Evolutionary conservation across 495 filamentous ascomycete species (phyloP), one percentile per base, ranked within the genome.

Genomic region (Daldinia caldariorum): DNA sequence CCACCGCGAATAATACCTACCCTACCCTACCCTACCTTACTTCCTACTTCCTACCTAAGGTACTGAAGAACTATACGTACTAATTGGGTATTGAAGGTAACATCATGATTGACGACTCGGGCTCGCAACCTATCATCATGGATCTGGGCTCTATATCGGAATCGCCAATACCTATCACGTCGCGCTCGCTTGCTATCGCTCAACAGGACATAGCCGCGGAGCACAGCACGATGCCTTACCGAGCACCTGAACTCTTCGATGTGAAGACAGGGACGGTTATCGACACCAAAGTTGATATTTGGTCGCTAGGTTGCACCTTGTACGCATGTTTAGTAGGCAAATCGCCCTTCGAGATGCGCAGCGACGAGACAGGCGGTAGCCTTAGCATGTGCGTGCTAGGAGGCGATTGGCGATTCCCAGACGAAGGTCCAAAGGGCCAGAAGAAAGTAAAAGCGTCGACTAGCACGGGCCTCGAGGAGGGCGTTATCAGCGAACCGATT

Each of bases 241-340:
- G 95, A 55, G 95, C 95, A 2, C 95, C 95, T 0, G 95, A 99
- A 79, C 89, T 99, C 37, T 99, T 99, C 77, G 95, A 99, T 74
- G 96, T 98, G 61, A 97, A 97, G 78, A 97, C 94, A 3, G 94
- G 93, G 38, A 91, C 90, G 9, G 86, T 92, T 50, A 90, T 99
- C 72, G 95, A 99, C 77, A 97, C 95, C 16, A 98, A 97, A 77
- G 95, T 97, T 43, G 95, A 99, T 74, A 96, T 99, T 70, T 99
- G 95, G 95, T 97, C 92, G 3, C 83, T 99, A 20, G 95, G 95
- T 31, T 97, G 94, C 81, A 98, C 96, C 0, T 83, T 99, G 38
- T 99, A 97, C 81, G 94, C 96, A 20, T 97, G 96, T 69, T 81
- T 99, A 18, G 92, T 97, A 58, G 95, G 95, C 29, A 97, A 98